Base-by-base conservation (phyloP, 169 alveolate species). In the Cystoisospora suis region DNA sequence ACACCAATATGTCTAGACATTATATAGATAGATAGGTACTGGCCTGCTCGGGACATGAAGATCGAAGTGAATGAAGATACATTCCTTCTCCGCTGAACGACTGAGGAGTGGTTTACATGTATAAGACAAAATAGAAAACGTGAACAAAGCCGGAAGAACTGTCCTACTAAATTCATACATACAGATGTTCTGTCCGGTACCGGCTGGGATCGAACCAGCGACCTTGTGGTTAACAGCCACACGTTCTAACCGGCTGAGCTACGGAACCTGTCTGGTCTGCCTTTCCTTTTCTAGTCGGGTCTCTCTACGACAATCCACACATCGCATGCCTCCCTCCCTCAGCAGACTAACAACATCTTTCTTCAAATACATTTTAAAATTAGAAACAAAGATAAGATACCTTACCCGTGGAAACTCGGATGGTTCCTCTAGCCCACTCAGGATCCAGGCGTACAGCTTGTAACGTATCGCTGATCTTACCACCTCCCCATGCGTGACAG, bases 201-300 rank as follows among this genome's bases (percentile, higher is more conserved):
- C 94, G 94, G 93, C 94, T 94, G 98, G 98, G 97, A 87, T 97
- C 98, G 98, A 97, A 97, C 98, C 98, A 94, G 95, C 98, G 98
- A 97, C 98, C 98, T 97, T 96, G 98, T 96, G 98, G 98, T 97
- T 97, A 97, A 96, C 98, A 97, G 98, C 98, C 98, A 96, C 98
- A 97, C 98, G 98, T 98, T 97, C 97, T 97, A 92, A 81, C 94
- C 94, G 65, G 89, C 94, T 92, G 94, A 92, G 94, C 94, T 92
- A 92, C 94, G 94, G 94, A 92, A 88, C 94, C 56, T 65, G 40
- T 23, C n/a, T n/a, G n/a, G n/a, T n/a, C n/a, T n/a, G n/a, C n/a
- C n/a, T n/a, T n/a, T n/a, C n/a, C n/a, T n/a, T n/a, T n/a, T n/a
- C n/a, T n/a, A n/a, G n/a, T n/a, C n/a, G n/a, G n/a, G n/a, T n/a